These are phyloP conservation scores for Canna indica DNA, from an alignment of 176 grass and related monocot species.

Conservation along the genomic window DNA sequence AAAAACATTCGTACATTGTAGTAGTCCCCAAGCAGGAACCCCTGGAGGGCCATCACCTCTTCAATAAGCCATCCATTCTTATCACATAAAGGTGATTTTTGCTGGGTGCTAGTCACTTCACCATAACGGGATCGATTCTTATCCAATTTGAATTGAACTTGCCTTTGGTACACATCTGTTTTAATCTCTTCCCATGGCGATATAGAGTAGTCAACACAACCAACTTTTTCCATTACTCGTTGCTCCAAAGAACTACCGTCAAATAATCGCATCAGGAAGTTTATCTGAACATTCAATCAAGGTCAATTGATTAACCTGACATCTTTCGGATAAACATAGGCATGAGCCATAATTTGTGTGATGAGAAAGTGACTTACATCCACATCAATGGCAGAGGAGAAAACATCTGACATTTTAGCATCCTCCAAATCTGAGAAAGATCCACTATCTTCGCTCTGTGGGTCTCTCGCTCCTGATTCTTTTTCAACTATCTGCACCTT, in stretches of 20 bases:
- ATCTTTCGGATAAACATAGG: not conserved
- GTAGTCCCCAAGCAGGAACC: slow-evolving; percentile 52
- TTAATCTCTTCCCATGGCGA: slow-evolving; percentile 68
- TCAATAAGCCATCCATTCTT: slow-evolving; percentile 80
- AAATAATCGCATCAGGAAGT: slow-evolving; percentile 56
- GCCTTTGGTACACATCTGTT: slow-evolving; percentile 54
- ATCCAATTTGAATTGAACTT: slow-evolving; percentile 67
- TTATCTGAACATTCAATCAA: slow-evolving; percentile 40
- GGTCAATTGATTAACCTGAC: slow-evolving; percentile 8
- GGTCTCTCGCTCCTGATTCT: slow-evolving; percentile 53
- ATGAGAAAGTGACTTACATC: slow-evolving; percentile 46
- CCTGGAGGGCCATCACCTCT: slow-evolving; percentile 76
- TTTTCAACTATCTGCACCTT: slow-evolving; percentile 80
- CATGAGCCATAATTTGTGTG: not conserved
- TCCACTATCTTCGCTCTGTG: slow-evolving; percentile 47
- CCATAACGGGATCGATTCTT: slow-evolving; percentile 39
- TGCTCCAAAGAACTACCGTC: slow-evolving; percentile 62
- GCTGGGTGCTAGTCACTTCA: slow-evolving; percentile 76
- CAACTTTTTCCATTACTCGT: slow-evolving; percentile 76
- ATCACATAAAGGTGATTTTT: slow-evolving; percentile 57
- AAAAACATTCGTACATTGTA: slow-evolving; percentile 51
- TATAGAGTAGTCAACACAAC: slow-evolving; percentile 67
- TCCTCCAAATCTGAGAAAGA: slow-evolving; percentile 81
- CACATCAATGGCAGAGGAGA: slow-evolving; percentile 49
- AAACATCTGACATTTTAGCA: slow-evolving; percentile 61